A percentile compares a stretch with the other conserved stretches of the same genome.
These are phyloP conservation scores for Melampsora larici-populina DNA, from an alignment of 1,284 basidiomycete species.

Conservation along the genomic window DNA sequence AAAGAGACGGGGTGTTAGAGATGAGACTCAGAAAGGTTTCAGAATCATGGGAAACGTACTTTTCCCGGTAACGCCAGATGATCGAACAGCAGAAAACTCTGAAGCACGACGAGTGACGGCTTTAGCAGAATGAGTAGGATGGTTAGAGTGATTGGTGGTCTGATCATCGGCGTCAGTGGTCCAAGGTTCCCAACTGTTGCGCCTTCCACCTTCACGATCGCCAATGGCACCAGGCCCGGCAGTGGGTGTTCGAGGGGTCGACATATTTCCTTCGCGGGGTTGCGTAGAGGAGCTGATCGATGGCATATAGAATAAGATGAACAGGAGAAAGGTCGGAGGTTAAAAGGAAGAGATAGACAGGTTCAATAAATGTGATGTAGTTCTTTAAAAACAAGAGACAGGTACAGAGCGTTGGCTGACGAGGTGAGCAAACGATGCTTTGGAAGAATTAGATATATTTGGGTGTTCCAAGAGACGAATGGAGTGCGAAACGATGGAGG, in stretches of 20 bases:
- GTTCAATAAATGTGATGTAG: background rate
- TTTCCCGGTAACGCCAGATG: constrained; percentile 1
- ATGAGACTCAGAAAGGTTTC: background rate
- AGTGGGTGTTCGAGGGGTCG: constrained; percentile 36
- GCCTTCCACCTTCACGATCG: constrained; percentile 37
- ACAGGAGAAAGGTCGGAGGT: background rate
- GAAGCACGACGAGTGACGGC: constrained; percentile 29
- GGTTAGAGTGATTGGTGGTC: constrained; percentile 1
- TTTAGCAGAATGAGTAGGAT: constrained; percentile 20
- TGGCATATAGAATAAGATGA: background rate
- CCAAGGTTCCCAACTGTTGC: constrained; percentile 43
- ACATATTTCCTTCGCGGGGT: constrained; percentile 20
- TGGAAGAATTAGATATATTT: background rate
- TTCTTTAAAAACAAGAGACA: background rate
- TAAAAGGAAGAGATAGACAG: constrained; percentile 1
- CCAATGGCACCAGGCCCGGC: constrained; percentile 44
- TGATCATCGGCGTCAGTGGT: constrained; percentile 36
- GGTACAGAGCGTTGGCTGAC: constrained; percentile 6
- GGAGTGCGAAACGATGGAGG: background rate
- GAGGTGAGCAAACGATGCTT: constrained; percentile 4
- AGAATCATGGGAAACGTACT: background rate
- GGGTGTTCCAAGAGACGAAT: constrained; percentile 2
- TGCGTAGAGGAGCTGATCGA: background rate
- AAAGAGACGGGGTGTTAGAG: background rate
- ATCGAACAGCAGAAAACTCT: constrained; percentile 29